Base-by-base conservation (phyloP, 352 stramenopile species). In the Phytopythium vexans region DNA sequence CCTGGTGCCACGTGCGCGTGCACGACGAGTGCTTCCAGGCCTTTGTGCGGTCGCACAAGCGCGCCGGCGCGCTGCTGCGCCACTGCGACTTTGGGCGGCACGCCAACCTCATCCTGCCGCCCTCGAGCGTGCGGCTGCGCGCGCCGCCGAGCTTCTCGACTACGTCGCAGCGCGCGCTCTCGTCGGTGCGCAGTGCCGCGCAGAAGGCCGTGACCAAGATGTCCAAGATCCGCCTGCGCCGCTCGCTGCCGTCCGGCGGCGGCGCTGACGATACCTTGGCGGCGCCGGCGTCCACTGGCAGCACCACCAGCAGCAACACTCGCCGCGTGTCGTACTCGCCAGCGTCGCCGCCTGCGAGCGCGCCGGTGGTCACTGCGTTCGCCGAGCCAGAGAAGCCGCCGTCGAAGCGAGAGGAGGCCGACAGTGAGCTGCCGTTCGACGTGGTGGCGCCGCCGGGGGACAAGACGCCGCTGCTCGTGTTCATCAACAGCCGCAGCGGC, bases 401-500 rank as follows among this genome's bases (percentile, higher is more conserved):
- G 0, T 37, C 21, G 6, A 58, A 50, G 32, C 16, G 12, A 37
- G 37, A 56, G 33, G 31, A 54, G 14, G 40, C 32, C 32, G 27
- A 32, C 10, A 53, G 70, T 37, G 60, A 66, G 12, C 59, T 89
- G 16, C 74, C 77, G 27, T 91, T 86, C 39, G 66, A 88, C 16
- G 74, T 92, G 16, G 34, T 85, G 1, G 63, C 70, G 41, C 68
- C 70, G 1, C 61, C 77, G 3, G 69, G 71, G 27, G 71, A 77
- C 31, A 70, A 60, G 1, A 48, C 77, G 1, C 81, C 81, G 21
- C 66, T 92, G 1, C 61, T 92, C 31, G 92, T 98, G 9, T 98
- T 98, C 70, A 97, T 99, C 44, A 99, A 98, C 67, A 97, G 89
- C 50, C 83, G 89, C 8, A 97, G 89, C 35, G 96, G 96, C 4